Conservation (phyloP, 306 rosid species). For the Gleditsia sinensis region DNA sequence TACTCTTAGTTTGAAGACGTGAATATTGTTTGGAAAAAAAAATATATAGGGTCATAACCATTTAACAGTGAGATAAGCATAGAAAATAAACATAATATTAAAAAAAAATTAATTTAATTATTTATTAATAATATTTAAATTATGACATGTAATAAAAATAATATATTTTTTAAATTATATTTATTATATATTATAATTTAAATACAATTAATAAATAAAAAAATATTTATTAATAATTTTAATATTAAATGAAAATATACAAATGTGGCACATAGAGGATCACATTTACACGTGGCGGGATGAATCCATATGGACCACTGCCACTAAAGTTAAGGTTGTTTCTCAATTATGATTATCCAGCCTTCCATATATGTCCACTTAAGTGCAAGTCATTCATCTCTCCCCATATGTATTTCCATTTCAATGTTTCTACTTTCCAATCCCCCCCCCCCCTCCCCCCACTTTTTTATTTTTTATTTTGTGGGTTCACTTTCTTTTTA, state of each 20-base stretch:
- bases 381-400: constrained; percentile 17
- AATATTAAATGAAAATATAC: too few species aligned
- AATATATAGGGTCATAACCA: constrained; percentile 43
- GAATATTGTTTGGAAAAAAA: constrained; percentile 24
- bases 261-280: neutral
- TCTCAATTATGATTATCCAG: constrained; percentile 25
- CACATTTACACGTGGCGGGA: constrained; percentile 35
- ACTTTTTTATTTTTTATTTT: neutral
- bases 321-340: constrained; percentile 32
- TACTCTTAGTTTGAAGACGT: too few species aligned
- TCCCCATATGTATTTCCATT: neutral
- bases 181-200: too few species aligned
- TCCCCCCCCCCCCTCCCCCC: neutral
- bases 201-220: too few species aligned
- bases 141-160: too few species aligned
- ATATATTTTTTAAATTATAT: too few species aligned
- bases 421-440: neutral
- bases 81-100: too few species aligned
- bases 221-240: too few species aligned
- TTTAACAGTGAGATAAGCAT: constrained; percentile 36
- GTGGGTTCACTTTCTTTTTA: too few species aligned
- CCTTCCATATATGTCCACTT: neutral
- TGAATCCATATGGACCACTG: constrained; percentile 36
- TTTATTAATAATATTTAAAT: too few species aligned
- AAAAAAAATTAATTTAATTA: too few species aligned